Evolutionary conservation across 192 early-diverging fungal genomes (phyloP).

Genomic region (Podila horticola): DNA sequence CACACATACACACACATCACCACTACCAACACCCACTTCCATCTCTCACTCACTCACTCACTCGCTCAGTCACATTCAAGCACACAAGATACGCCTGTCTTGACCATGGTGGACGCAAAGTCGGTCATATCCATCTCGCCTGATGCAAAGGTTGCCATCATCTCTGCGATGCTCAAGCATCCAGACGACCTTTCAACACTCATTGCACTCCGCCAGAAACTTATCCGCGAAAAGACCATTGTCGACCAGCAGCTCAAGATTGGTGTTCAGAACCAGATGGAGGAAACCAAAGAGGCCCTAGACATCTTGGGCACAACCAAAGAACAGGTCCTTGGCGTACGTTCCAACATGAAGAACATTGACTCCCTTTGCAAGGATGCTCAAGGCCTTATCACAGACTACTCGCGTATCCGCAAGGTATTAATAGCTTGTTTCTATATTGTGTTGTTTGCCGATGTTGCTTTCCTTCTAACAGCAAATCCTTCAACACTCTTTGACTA

Average conservation of each 20-base stretch:
- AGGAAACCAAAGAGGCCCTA: slow-evolving; percentile 89
- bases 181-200: slow-evolving; percentile 97
- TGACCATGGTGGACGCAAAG: slow-evolving; percentile 42
- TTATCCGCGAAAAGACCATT: slow-evolving; percentile 87
- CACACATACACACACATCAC: too few relatives aligned
- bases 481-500: slow-evolving; percentile 23
- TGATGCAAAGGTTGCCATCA: slow-evolving; percentile 81
- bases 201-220: slow-evolving; percentile 78
- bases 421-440: background rate
- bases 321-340: slow-evolving; percentile 70
- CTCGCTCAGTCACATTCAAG: background rate
- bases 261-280: slow-evolving; percentile 91
- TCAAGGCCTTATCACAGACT: slow-evolving; percentile 89
- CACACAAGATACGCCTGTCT: background rate
- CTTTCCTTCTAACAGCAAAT: background rate
- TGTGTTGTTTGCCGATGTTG: background rate
- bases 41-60: background rate
- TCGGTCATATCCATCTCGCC: slow-evolving; percentile 40
- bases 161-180: slow-evolving; percentile 88
- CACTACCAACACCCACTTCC: background rate
- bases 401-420: slow-evolving; percentile 90
- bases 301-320: slow-evolving; percentile 77
- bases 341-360: slow-evolving; percentile 82
- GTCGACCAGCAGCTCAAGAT: slow-evolving; percentile 97
- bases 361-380: slow-evolving; percentile 88